phyloP scores from a whole-genome alignment of 2,329 filamentous ascomycete species.

The Rasamsonia emersonii region DNA sequence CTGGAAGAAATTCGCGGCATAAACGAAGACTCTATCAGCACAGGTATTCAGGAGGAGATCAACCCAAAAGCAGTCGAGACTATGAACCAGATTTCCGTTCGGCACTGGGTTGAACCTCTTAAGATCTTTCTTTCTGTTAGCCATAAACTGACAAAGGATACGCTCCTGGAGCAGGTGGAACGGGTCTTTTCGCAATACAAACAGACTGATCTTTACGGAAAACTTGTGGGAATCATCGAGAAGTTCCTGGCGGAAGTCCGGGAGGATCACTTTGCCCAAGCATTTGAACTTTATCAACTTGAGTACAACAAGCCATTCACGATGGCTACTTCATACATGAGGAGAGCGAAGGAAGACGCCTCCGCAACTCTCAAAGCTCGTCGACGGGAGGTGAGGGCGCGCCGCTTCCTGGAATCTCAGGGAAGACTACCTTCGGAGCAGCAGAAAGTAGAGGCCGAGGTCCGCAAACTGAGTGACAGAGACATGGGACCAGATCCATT shows the following conservation, averaged over 20 bases:
- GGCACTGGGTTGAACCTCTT: conserved; percentile 50
- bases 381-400: too few relatives aligned
- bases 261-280: conserved; percentile 33
- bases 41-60: conserved; percentile 52
- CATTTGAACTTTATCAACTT: too few relatives aligned
- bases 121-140: conserved; percentile 28
- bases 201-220: conserved; percentile 26
- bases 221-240: conserved; percentile 34
- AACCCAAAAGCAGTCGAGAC: conserved; percentile 53
- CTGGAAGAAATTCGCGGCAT: conserved; percentile 43
- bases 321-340: too few relatives aligned
- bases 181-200: conserved; percentile 24
- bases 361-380: too few relatives aligned
- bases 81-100: conserved; percentile 49
- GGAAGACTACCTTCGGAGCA: too few relatives aligned
- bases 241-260: conserved; percentile 39
- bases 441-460: conserved; percentile 11
- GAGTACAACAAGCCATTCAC: too few relatives aligned
- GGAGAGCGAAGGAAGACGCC: too few relatives aligned
- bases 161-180: conserved; percentile 40
- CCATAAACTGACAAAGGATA: conserved; percentile 20
- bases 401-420: too few relatives aligned
- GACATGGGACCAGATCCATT: conserved; percentile 27
- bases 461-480: conserved; percentile 16
- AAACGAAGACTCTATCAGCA: conserved; percentile 46